These are phyloP conservation scores for Orychophragmus violaceus DNA, from an alignment of 345 rosid species.

Conservation along the genomic window DNA sequence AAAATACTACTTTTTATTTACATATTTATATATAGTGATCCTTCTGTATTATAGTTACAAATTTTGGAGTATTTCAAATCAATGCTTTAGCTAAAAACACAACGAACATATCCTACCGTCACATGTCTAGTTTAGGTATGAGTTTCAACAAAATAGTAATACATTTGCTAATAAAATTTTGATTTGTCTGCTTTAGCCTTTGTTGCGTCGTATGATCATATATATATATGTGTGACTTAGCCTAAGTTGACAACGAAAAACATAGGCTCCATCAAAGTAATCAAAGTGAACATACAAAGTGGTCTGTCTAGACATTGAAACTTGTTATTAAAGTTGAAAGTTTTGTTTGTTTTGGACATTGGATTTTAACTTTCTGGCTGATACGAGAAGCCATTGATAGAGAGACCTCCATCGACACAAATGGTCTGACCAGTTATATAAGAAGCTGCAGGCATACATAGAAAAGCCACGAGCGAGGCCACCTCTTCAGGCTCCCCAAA, in stretches of 20 bases:
- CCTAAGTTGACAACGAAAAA: neutral
- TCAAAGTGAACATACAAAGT: neutral
- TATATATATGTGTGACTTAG: neutral
- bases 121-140: too few species aligned
- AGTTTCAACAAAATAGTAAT: neutral
- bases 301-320: neutral
- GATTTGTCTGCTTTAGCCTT: neutral
- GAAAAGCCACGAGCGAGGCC: slow-evolving; percentile 42
- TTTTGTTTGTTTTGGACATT: neutral
- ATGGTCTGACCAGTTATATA: too few species aligned
- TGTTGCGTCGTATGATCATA: neutral
- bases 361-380: slow-evolving; percentile 10
- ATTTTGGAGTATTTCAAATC: neutral
- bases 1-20: slow-evolving; percentile 6
- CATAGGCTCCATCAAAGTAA: too few species aligned
- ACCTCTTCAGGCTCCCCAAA: slow-evolving; percentile 46
- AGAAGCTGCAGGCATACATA: too few species aligned
- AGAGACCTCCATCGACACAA: too few species aligned
- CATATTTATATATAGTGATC: neutral
- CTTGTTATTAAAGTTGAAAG: neutral
- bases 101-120: too few species aligned
- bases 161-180: neutral
- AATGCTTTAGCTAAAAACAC: neutral
- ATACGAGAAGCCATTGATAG: slow-evolving; percentile 35
- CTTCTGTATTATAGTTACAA: neutral